phyloP scores from a whole-genome alignment of 768 basidiomycete genomes.

The Flagelloscypha sp. region DNA sequence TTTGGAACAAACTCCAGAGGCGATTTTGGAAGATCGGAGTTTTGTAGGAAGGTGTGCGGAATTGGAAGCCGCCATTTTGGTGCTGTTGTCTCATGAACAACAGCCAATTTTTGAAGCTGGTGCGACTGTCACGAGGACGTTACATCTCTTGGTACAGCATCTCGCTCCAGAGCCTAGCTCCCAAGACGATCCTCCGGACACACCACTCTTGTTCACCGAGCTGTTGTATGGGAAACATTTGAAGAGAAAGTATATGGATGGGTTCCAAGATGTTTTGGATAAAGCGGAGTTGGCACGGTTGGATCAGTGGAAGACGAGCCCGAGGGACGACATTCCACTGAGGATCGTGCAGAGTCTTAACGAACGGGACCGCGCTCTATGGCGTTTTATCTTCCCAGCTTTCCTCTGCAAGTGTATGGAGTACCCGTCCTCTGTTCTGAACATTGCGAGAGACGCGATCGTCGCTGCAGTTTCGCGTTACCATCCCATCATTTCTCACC shows the following conservation, averaged over 20 bases:
- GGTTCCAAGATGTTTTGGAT: slow-evolving; percentile 62
- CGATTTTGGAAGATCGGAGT: slow-evolving; percentile 33
- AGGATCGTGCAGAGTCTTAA: slow-evolving; percentile 66
- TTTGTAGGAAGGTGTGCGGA: slow-evolving; percentile 43
- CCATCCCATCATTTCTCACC: slow-evolving; percentile 61
- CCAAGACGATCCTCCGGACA: slow-evolving; percentile 18
- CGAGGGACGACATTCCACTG: slow-evolving; percentile 47
- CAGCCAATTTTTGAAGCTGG: slow-evolving; percentile 48
- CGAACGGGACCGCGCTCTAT: slow-evolving; percentile 60
- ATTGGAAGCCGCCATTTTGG: slow-evolving; percentile 65
- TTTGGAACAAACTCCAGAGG: slow-evolving; percentile 30
- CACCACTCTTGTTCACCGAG: slow-evolving; percentile 36
- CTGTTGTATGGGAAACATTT: slow-evolving; percentile 43
- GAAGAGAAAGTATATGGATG: slow-evolving; percentile 42
- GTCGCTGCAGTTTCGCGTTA: slow-evolving; percentile 63
- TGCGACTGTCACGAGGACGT: slow-evolving; percentile 52
- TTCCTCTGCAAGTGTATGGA: slow-evolving; percentile 54
- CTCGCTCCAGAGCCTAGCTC: slow-evolving; percentile 26
- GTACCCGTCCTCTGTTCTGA: slow-evolving; percentile 34
- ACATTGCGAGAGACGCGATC: slow-evolving; percentile 52
- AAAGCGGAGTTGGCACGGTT: slow-evolving; percentile 50
- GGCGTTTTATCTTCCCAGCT: slow-evolving; percentile 64
- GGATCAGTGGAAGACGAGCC: slow-evolving; percentile 57
- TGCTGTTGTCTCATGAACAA: slow-evolving; percentile 57
- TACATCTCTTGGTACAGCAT: slow-evolving; percentile 41